Base-by-base conservation (phyloP, 768 basidiomycete species). In the Amanita subjunquillea region DNA sequence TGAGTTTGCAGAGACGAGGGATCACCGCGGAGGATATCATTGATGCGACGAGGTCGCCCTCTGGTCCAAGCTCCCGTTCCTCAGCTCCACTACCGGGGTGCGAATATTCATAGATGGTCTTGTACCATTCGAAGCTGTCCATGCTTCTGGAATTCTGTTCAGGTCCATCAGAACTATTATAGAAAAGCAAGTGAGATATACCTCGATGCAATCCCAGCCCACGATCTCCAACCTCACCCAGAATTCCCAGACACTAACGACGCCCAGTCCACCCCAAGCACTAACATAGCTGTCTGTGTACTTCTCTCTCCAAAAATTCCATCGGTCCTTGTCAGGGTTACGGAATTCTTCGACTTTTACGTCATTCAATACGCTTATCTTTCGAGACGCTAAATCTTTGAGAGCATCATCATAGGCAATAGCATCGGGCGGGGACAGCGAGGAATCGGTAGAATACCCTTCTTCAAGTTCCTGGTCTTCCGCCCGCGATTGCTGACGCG, bases 161-260 rank as follows among this genome's bases (percentile, higher is more conserved):
- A 39, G 40, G 29, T 36, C 50, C 34, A 46, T 60, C 29, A 61
- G 48, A 22, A 39, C 17, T 17, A 42, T 43, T 25, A 37, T 30
- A 39, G 15, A 41, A 1, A 27, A 36, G 32, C 30, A 51, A 36
- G 25, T 15, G 42, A 48, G 37, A 69, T 75, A 56, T 60, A 87
- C 91, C 69, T 87, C 78, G 22, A 94, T 72, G 43, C 87, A 90
- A 63, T 92, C 81, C 94, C 94, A 96, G 3, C 85, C 87, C 9
- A 91, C 68, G 56, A 84, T 75, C 68, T 97, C 93, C 53, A 91
- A 69, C 51, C 91, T 73, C n/a, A 81, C 81, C 90, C 91, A 94
- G 64, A 93, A 95, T 65, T 93, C 92, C 91, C 92, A 95, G 45
- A 89, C 88, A 47, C 83, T 83, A 1, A 94, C 82, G 40, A 92